Percentiles rank a stretch among this genome's conserved stretches.
phyloP scores from a whole-genome alignment of 2,329 filamentous ascomycete species.

The Alternaria triticina region DNA sequence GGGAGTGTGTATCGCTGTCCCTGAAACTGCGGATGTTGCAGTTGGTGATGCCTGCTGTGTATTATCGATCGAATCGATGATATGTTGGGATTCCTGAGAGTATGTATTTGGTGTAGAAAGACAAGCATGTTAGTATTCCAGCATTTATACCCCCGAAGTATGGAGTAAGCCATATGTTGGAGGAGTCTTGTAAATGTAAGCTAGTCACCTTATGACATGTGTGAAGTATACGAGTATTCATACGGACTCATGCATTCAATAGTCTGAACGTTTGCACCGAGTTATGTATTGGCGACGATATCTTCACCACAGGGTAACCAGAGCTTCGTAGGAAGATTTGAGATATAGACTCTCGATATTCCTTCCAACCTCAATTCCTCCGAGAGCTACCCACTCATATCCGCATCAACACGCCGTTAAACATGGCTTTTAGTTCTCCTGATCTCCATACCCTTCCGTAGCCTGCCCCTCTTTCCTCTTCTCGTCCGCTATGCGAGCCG shows the following conservation, averaged over 20 bases:
- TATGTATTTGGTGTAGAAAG: neutral
- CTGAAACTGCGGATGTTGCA: neutral
- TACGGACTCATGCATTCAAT: neutral
- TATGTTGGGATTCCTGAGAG: fast-evolving
- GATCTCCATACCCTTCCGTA: neutral
- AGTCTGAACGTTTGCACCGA: neutral
- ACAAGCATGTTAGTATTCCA: neutral
- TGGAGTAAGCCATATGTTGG: neutral
- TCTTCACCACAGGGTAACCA: neutral
- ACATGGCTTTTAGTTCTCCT: neutral
- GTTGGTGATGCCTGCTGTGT: neutral
- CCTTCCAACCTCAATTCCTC: neutral
- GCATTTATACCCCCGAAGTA: neutral
- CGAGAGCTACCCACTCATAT: neutral
- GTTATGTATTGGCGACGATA: neutral
- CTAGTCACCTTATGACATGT: neutral
- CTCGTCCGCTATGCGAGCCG: neutral
- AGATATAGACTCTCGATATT: neutral
- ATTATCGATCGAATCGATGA: neutral
- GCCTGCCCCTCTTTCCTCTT: neutral
- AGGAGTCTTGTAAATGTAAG: neutral
- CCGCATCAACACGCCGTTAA: fast-evolving
- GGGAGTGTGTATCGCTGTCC: neutral
- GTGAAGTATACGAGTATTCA: neutral
- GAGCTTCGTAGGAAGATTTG: neutral